phyloP scores from a whole-genome alignment of 2,329 filamentous ascomycete species.

The Knoxdaviesia proteae region DNA sequence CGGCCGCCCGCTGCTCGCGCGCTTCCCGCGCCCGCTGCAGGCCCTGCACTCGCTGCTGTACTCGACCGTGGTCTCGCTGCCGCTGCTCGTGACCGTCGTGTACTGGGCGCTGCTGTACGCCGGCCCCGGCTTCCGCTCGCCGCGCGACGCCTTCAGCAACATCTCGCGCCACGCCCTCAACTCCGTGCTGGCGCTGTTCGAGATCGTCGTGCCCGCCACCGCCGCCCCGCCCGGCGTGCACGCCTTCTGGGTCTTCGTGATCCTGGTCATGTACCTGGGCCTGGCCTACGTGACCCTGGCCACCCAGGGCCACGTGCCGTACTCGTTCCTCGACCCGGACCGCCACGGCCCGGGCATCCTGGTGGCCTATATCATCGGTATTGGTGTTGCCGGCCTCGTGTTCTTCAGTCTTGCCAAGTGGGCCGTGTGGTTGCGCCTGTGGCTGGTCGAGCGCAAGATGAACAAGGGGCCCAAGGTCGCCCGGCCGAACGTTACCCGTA shows the following conservation, averaged over 20 bases:
- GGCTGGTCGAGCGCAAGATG: slow-evolving; percentile 25
- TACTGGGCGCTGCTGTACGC: slow-evolving; percentile 45
- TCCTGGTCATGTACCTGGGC: slow-evolving; percentile 51
- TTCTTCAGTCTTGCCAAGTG: slow-evolving; percentile 30
- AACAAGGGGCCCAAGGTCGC: slow-evolving; percentile 21
- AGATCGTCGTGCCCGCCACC: slow-evolving; percentile 49
- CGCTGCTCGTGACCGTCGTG: slow-evolving; percentile 49
- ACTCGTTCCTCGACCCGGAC: slow-evolving; percentile 50
- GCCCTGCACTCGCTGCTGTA: slow-evolving; percentile 44
- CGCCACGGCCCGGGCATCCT: slow-evolving; percentile 29
- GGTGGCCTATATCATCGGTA: slow-evolving; percentile 42
- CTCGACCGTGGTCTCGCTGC: slow-evolving; percentile 39
- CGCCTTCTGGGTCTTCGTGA: slow-evolving; percentile 43
- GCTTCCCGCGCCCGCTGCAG: slow-evolving; percentile 39
- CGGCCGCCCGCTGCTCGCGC: slow-evolving; percentile 32
- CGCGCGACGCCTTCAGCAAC: slow-evolving; percentile 41
- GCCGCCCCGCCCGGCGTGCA: slow-evolving; percentile 38
- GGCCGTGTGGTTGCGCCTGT: slow-evolving; percentile 27
- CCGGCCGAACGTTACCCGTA: slow-evolving; percentile 6
- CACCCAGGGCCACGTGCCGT: slow-evolving; percentile 54
- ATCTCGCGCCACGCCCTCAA: slow-evolving; percentile 60
- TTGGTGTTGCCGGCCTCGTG: slow-evolving; percentile 28
- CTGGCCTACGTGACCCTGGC: slow-evolving; percentile 55
- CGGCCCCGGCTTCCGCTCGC: slow-evolving; percentile 24
- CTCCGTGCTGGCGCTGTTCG: slow-evolving; percentile 50